Evolutionary conservation across 2,329 filamentous ascomycete species (phyloP).

Genomic region (Fusarium coffeatum): DNA sequence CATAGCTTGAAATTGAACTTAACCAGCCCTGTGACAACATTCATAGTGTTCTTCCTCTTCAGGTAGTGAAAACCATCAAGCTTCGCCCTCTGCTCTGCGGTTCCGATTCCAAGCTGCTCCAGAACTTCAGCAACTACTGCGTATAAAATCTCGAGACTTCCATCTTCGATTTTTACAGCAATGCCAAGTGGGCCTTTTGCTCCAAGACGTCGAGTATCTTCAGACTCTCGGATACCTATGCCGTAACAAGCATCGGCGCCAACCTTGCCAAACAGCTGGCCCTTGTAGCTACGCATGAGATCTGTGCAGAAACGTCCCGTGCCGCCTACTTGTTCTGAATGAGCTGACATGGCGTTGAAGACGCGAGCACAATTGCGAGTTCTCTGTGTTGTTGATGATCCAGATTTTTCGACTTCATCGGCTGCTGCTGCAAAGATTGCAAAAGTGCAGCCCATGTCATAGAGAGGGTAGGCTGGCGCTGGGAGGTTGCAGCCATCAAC

Average conservation of each 20-base stretch:
- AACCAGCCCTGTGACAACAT: conserved; percentile 51
- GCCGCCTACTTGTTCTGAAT: conserved; percentile 59
- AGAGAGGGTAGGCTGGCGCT: conserved; percentile 57
- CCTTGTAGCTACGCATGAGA: conserved; percentile 56
- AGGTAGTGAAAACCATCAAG: conserved; percentile 51
- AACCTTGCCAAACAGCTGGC: conserved; percentile 58
- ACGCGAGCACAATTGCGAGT: conserved; percentile 49
- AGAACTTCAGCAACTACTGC: conserved; percentile 58
- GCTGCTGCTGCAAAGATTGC: conserved; percentile 53
- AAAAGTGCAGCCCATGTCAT: conserved; percentile 51
- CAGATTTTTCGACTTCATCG: conserved; percentile 13
- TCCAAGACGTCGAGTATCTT: conserved; percentile 52
- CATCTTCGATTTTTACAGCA: conserved; percentile 62
- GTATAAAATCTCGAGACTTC: conserved; percentile 58
- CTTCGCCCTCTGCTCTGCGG: conserved; percentile 43
- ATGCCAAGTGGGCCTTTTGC: conserved; percentile 55
- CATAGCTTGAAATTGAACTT: conserved; percentile 33
- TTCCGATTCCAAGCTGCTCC: conserved; percentile 55
- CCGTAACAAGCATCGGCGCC: conserved; percentile 63
- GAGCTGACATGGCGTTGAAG: conserved; percentile 56
- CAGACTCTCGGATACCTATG: conserved; percentile 55
- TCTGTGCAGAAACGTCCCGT: conserved; percentile 60
- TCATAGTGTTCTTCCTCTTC: conserved; percentile 53
- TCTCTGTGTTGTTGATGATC: background rate
- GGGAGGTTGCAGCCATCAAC: conserved; percentile 62